These are phyloP conservation scores for Aphanocladium album DNA, from an alignment of 2,329 filamentous ascomycete genomes.

Conservation along the genomic window DNA sequence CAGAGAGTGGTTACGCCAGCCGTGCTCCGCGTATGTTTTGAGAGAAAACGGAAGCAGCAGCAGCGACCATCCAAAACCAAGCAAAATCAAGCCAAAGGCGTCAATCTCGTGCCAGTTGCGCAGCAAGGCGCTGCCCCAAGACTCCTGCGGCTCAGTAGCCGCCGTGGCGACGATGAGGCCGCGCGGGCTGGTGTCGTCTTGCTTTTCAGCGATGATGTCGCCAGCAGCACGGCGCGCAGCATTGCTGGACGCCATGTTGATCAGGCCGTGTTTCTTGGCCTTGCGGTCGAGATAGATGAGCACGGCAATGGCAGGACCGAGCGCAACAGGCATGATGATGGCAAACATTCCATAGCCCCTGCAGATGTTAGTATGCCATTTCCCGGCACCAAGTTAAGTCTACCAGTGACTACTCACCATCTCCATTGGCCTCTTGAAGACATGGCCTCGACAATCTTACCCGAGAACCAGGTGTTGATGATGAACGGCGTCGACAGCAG, in stretches of 20 bases:
- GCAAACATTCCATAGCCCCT: conserved; percentile 62
- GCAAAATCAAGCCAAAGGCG: conserved; percentile 50
- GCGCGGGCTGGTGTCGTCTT: conserved; percentile 16
- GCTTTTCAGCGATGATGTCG: conserved; percentile 17
- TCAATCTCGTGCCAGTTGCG: conserved; percentile 51
- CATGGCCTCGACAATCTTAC: conserved; percentile 37
- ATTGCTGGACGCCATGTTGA: conserved; percentile 34
- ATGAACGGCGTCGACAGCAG: conserved; percentile 26
- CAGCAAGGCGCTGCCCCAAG: conserved; percentile 20
- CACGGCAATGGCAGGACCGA: conserved; percentile 50
- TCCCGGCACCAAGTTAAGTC: conserved; percentile 21
- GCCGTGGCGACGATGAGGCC: conserved; percentile 17
- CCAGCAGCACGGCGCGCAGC: conserved; percentile 17
- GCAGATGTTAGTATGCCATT: neutral
- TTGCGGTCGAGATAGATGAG: conserved; percentile 54
- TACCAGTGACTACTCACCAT: conserved; percentile 15
- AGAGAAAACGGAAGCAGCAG: conserved; percentile 62
- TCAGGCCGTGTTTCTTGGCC: conserved; percentile 48
- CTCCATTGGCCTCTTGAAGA: conserved; percentile 22
- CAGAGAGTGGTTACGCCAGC: conserved; percentile 38
- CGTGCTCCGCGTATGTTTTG: conserved; percentile 32
- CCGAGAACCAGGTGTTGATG: conserved; percentile 35
- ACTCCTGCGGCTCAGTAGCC: conserved; percentile 14
- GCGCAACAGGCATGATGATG: conserved; percentile 54
- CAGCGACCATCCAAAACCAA: conserved; percentile 51